phyloP scores from a whole-genome alignment of 306 rosid species.

The Macrotyloma uniflorum region DNA sequence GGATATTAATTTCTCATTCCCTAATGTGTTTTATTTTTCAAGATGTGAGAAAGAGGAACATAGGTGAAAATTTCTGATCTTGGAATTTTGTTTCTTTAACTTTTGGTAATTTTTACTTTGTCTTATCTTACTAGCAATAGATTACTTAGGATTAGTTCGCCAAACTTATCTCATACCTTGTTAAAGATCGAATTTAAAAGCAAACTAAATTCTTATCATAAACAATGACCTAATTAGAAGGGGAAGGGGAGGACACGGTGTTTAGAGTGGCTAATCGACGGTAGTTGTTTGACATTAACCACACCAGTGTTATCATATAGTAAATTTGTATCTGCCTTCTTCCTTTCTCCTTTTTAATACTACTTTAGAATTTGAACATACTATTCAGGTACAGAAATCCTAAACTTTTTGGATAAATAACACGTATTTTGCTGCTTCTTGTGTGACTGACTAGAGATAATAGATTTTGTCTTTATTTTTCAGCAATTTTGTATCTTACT shows the following conservation, averaged over 20 bases:
- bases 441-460: not conserved
- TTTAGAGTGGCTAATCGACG: not conserved
- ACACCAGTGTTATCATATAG: not conserved
- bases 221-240: not conserved
- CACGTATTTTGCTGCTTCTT: not conserved
- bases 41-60: not conserved
- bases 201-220: not conserved
- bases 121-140: not conserved
- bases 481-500: conserved; percentile 25
- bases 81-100: not conserved
- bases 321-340: not conserved
- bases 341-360: not conserved
- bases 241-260: not conserved
- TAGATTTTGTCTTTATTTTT: conserved; percentile 12
- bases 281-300: conserved; percentile 4
- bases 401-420: not conserved
- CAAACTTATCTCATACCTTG: not conserved
- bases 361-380: not conserved
- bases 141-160: not conserved
- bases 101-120: not conserved
- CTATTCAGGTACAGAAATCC: not conserved
- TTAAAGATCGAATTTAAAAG: not conserved
- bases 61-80: conserved; percentile 10
- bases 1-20: not conserved
- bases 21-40: not conserved